Percentiles rank a stretch among this genome's conserved stretches.
Evolutionary conservation across 768 basidiomycete species (phyloP).

Genomic region (Pleurotus sapidus): DNA sequence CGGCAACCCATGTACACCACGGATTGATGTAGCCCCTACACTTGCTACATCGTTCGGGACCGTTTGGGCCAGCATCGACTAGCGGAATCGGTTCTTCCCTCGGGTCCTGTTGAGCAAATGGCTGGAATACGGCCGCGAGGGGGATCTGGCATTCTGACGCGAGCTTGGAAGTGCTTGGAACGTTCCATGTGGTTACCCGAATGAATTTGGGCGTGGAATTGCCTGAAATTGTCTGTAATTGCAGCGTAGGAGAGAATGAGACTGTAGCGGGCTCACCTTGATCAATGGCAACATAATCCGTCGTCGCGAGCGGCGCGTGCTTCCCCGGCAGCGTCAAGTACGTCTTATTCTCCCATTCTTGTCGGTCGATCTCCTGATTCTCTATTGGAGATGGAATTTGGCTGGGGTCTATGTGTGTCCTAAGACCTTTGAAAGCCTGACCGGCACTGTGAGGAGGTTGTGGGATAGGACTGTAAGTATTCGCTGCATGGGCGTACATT

Average conservation of each 20-base stretch:
- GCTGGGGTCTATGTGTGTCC: slow-evolving; percentile 78
- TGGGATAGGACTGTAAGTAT: slow-evolving; percentile 37
- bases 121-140: slow-evolving; percentile 81
- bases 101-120: slow-evolving; percentile 79
- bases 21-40: slow-evolving; percentile 94
- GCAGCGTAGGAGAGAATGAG: background rate
- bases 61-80: slow-evolving; percentile 65
- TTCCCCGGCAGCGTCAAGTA: slow-evolving; percentile 56
- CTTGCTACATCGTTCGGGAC: slow-evolving; percentile 80
- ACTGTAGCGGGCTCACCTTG: slow-evolving; percentile 51
- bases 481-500: slow-evolving; percentile 48
- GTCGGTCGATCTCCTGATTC: slow-evolving; percentile 74
- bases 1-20: slow-evolving; percentile 84
- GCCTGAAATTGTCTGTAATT: slow-evolving; percentile 34
- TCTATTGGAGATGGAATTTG: slow-evolving; percentile 93
- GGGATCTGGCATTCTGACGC: slow-evolving; percentile 83
- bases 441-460: slow-evolving; percentile 73
- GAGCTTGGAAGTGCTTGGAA: slow-evolving; percentile 79
- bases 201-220: slow-evolving; percentile 92
- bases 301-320: slow-evolving; percentile 80
- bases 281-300: slow-evolving; percentile 87
- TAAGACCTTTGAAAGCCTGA: slow-evolving; percentile 55
- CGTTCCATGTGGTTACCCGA: slow-evolving; percentile 84
- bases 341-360: slow-evolving; percentile 69
- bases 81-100: slow-evolving; percentile 79